phyloP scores from a whole-genome alignment of 1,284 basidiomycete species.

The Neolentinus lepideus region DNA sequence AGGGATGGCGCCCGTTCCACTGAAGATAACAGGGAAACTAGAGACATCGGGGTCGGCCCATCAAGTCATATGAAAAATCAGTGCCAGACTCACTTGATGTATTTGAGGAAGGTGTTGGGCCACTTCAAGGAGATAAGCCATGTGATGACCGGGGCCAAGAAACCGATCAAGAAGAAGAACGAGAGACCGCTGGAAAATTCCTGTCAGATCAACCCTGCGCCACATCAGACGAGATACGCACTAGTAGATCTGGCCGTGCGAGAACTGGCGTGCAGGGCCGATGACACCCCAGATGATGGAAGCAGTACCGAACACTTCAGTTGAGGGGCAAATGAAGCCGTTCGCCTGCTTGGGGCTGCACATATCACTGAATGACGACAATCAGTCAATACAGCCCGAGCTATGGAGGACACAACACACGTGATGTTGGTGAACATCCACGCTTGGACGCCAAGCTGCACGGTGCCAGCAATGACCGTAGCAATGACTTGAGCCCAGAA shows the following conservation, averaged over 20 bases:
- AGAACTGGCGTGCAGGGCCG: slow-evolving; percentile 33
- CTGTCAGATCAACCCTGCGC: not conserved
- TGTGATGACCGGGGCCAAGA: slow-evolving; percentile 31
- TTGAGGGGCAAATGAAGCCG: slow-evolving; percentile 28
- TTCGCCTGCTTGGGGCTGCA: slow-evolving; percentile 24
- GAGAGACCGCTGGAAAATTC: slow-evolving; percentile 21
- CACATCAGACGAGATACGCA: slow-evolving; percentile 6
- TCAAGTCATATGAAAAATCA: not conserved
- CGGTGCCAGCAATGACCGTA: slow-evolving; percentile 32
- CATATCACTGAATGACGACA: slow-evolving; percentile 13
- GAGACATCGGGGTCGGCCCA: not conserved
- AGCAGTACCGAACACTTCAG: slow-evolving; percentile 29
- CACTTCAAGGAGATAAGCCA: slow-evolving; percentile 34
- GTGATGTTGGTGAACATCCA: slow-evolving; percentile 36
- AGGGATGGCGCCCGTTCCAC: slow-evolving; percentile 25
- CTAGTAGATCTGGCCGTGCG: slow-evolving; percentile 25
- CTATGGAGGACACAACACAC: too few relatives aligned
- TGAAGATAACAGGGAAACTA: slow-evolving; percentile 21
- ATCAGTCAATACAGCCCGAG: not conserved
- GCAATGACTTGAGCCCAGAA: slow-evolving; percentile 35
- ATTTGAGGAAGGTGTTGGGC: slow-evolving; percentile 36
- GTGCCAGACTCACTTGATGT: slow-evolving; percentile 26
- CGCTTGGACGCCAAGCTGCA: slow-evolving; percentile 31
- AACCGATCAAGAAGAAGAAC: slow-evolving; percentile 43
- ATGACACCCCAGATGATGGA: slow-evolving; percentile 32